A percentile compares a stretch with the other conserved stretches of the same genome.
Conservation (phyloP, 2,329 filamentous ascomycete genomes). For the Colletotrichum liaoningense region DNA sequence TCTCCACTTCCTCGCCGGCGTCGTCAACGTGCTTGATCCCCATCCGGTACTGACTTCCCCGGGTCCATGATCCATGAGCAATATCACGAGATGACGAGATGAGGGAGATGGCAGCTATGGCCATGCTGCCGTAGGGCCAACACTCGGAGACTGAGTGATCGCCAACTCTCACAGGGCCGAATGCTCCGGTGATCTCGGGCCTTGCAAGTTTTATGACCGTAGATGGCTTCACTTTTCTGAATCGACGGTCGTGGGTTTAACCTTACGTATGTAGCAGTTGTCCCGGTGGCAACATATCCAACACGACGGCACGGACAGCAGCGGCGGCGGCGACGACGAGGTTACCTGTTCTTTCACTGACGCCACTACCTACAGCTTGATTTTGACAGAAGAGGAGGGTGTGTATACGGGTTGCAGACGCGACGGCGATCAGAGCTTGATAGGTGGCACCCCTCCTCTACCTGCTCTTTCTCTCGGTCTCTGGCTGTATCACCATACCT, state of each 20-base stretch:
- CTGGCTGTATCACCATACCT: neutral
- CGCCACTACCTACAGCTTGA: neutral
- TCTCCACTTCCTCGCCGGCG: slow-evolving; percentile 21
- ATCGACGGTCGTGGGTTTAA: neutral
- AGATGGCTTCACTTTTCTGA: neutral
- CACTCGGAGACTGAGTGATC: slow-evolving; percentile 4
- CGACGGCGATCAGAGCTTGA: slow-evolving; percentile 30
- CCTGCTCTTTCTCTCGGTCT: neutral
- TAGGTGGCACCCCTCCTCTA: slow-evolving; percentile 2
- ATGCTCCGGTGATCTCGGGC: slow-evolving; percentile 9
- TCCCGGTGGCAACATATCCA: neutral
- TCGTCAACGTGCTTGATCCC: slow-evolving; percentile 19
- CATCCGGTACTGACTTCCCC: slow-evolving; percentile 22
- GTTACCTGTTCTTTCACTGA: neutral
- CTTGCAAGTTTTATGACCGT: neutral
- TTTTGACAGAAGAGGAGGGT: neutral
- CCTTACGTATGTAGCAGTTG: slow-evolving; percentile 15
- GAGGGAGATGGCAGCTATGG: neutral
- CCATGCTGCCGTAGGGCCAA: neutral
- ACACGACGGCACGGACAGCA: slow-evolving; percentile 1
- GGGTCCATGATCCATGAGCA: slow-evolving; percentile 13
- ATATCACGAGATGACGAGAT: neutral
- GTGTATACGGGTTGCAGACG: slow-evolving; percentile 19
- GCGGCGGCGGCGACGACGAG: neutral
- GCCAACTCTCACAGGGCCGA: neutral